phyloP scores from a whole-genome alignment of 2,329 filamentous ascomycete species.

The Colletotrichum shisoi region DNA sequence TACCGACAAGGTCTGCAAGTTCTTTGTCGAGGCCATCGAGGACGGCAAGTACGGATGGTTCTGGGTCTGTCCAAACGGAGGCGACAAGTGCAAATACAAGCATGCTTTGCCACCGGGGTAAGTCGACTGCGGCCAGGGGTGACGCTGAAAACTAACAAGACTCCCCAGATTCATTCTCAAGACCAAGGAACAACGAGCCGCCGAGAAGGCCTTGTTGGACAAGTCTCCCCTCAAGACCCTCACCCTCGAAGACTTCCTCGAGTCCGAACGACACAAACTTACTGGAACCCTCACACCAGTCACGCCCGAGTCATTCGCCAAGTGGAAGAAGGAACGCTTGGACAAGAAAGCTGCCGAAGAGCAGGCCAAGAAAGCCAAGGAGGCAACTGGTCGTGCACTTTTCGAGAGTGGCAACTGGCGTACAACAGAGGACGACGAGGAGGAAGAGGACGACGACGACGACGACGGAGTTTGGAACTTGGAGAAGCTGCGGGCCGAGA shows the following conservation, averaged over 20 bases:
- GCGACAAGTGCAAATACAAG: conserved; percentile 98
- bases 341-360: conserved; percentile 97
- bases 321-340: conserved; percentile 94
- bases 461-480: conserved; percentile 74
- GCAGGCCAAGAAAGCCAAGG: conserved; percentile 87
- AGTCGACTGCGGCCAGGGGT: conserved; percentile 49
- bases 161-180: conserved; percentile 84
- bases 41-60: conserved; percentile 99
- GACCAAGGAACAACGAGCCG: conserved; percentile 94
- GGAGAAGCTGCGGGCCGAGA: conserved; percentile 83
- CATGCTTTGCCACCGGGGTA: conserved; percentile 94
- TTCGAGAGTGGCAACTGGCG: conserved; percentile 98
- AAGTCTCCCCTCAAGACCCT: conserved; percentile 94
- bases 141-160: background rate
- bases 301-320: conserved; percentile 88
- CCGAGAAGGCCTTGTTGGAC: conserved; percentile 94
- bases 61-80: conserved; percentile 96
- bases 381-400: conserved; percentile 91
- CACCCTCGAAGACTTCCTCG: conserved; percentile 95
- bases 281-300: conserved; percentile 92
- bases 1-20: conserved; percentile 99
- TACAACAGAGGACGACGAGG: conserved; percentile 63
- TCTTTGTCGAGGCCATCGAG: conserved; percentile 95
- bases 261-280: conserved; percentile 94
- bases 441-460: conserved; percentile 61